Base-by-base conservation (phyloP, 2,329 filamentous ascomycete genomes). In the Sarocladium strictum region DNA sequence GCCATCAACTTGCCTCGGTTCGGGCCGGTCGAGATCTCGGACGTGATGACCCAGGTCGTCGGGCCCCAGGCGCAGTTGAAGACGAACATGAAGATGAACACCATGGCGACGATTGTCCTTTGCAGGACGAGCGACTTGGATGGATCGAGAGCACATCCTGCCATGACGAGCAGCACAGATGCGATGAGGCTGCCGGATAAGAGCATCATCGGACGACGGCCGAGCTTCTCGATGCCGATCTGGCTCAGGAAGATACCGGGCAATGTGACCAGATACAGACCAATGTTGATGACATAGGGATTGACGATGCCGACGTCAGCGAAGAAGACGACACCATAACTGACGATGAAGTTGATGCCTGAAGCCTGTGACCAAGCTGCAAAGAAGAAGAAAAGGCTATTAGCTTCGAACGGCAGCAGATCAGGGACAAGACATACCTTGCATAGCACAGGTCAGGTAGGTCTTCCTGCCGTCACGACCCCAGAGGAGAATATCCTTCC, bases 101-200 rank as follows among this genome's bases (percentile, higher is more conserved):
- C 57, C 52, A 56, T 58, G 17, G 35, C 29, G 24, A 53, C 47
- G 26, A 63, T 64, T 35, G 62, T 64, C 24, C 64, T 66, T 15
- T 47, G n/a, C 9, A 47, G 43, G n/a, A n/a, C 10, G 23, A 47
- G 43, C 23, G 21, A 47, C n/a, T 47, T 47, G 43, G 43, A 47
- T 21, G 17, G 17, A 17, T 29, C 43, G 14, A 47, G 43, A 47
- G 23, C 24, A 27, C 43, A 26, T 5, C 21, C 24, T 47, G 43
- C 24, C 43, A 47, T 47, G 23, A 47, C 40, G 5, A 43, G 40
- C 6, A 43, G 40, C 6, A 43, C 40, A 43, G 40, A 14, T 6
- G 40, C 40, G 15, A 43, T 43, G 5, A 43, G 5, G 40, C 40
- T 43, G 15, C 40, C 40, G 40, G 40, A 43, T 3, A 47, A 23